A percentile compares a stretch with the other conserved stretches of the same genome.
phyloP scores from a whole-genome alignment of 352 stramenopile species.

The Phytophthora fragariae region DNA sequence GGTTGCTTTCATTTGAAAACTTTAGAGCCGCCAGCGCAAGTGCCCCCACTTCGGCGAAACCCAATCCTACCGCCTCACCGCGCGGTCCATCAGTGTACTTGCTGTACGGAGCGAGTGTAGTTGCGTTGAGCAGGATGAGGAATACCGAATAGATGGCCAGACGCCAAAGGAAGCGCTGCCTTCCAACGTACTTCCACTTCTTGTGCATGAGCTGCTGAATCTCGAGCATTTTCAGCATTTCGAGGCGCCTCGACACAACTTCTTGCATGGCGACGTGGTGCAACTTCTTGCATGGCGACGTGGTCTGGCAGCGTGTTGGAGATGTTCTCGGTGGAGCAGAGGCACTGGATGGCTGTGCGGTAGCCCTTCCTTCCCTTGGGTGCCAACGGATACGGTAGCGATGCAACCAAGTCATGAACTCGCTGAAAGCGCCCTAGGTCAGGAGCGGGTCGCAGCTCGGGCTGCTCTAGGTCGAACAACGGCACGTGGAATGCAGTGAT shows the following conservation, averaged over 20 bases:
- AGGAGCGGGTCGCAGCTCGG: constrained; percentile 29
- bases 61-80: constrained; percentile 32
- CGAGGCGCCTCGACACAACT: constrained; percentile 49
- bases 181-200: constrained; percentile 76
- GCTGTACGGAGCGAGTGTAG: constrained; percentile 53
- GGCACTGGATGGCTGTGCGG: constrained; percentile 62
- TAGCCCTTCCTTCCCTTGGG: constrained; percentile 46
- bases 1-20: constrained; percentile 62
- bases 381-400: constrained; percentile 43
- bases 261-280: constrained; percentile 24
- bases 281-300: constrained; percentile 31
- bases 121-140: constrained; percentile 51
- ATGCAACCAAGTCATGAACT: constrained; percentile 24
- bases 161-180: constrained; percentile 49
- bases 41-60: constrained; percentile 39
- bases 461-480: constrained; percentile 63
- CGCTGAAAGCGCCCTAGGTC: constrained; percentile 34
- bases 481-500: constrained; percentile 64
- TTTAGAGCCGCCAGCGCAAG: constrained; percentile 48
- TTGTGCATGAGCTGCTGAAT: constrained; percentile 62
- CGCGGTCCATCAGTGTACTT: constrained; percentile 37
- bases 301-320: constrained; percentile 47
- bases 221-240: constrained; percentile 65
- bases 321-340: constrained; percentile 61
- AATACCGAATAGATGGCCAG: constrained; percentile 50